These are phyloP conservation scores for Combretum micranthum DNA, from an alignment of 345 rosid species.

Conservation along the genomic window DNA sequence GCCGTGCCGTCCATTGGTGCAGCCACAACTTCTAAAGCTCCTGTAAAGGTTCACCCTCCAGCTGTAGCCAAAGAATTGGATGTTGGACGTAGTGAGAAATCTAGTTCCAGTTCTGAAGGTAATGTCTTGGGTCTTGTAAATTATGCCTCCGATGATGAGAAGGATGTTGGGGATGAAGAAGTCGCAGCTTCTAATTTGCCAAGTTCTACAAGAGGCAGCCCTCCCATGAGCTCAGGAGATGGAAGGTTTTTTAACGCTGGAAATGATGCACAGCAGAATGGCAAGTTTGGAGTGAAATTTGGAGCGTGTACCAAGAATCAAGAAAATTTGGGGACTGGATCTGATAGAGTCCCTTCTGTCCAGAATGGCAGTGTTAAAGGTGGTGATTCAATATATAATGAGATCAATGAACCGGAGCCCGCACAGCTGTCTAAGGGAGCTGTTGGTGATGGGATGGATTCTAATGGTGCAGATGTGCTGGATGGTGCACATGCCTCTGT, in stretches of 20 bases:
- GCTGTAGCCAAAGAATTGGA: conserved; percentile 28
- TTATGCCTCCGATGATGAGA: conserved; percentile 87
- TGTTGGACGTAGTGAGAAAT: conserved; percentile 35
- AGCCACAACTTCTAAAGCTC: conserved; percentile 36
- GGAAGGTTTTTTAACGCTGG: conserved; percentile 23
- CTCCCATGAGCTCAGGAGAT: conserved; percentile 23
- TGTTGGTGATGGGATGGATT: conserved; percentile 11
- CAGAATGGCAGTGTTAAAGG: conserved; percentile 12
- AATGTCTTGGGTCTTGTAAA: conserved; percentile 87
- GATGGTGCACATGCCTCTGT: conserved; percentile 19
- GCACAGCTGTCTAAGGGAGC: conserved; percentile 2
- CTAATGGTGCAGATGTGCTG: conserved; percentile 16
- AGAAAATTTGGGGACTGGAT: conserved; percentile 15
- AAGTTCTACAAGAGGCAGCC: conserved; percentile 20
- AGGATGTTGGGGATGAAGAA: conserved; percentile 35
- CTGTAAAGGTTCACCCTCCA: conserved; percentile 44
- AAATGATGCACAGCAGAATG: conserved; percentile 29
- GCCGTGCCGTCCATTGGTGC: conserved; percentile 30
- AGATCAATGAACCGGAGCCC: conserved; percentile 7
- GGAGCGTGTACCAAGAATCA: conserved; percentile 15
- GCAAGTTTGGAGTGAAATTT: conserved; percentile 20
- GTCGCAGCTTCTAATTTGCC: conserved; percentile 30
- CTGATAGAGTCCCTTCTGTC: conserved; percentile 13
- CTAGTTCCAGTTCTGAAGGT: conserved; percentile 53
- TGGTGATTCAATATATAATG: conserved; percentile 10